Evolutionary conservation across 2,329 filamentous ascomycete species (phyloP).

Genomic region (Phymatotrichopsis omnivora): DNA sequence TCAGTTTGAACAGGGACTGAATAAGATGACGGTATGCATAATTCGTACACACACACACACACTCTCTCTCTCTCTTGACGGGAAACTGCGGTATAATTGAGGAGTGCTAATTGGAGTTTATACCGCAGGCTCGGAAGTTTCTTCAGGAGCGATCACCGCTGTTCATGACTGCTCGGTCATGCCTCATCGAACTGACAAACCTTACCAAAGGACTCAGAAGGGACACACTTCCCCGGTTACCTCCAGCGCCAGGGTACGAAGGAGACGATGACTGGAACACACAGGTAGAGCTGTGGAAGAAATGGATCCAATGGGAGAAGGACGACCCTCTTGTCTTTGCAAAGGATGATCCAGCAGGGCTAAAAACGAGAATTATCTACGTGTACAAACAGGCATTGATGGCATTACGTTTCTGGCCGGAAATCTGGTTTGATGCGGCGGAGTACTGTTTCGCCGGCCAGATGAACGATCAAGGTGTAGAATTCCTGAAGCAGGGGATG

Average conservation of each 20-base stretch:
- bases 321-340: slow-evolving; percentile 72
- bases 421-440: slow-evolving; percentile 56
- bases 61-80: neutral
- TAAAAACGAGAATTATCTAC: slow-evolving; percentile 71
- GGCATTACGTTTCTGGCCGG: slow-evolving; percentile 87
- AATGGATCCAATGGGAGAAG: slow-evolving; percentile 93
- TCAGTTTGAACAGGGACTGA: slow-evolving; percentile 84
- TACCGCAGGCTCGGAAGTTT: slow-evolving; percentile 76
- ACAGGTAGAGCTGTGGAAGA: slow-evolving; percentile 83
- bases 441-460: slow-evolving; percentile 31
- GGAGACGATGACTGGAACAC: slow-evolving; percentile 73
- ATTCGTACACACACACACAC: too few relatives aligned
- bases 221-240: slow-evolving; percentile 67
- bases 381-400: slow-evolving; percentile 90
- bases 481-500: slow-evolving; percentile 73
- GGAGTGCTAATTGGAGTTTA: too few relatives aligned
- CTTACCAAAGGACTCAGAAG: slow-evolving; percentile 67
- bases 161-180: slow-evolving; percentile 93
- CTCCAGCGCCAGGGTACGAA: slow-evolving; percentile 74
- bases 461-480: slow-evolving; percentile 45
- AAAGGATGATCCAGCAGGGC: slow-evolving; percentile 67
- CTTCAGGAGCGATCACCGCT: slow-evolving; percentile 83
- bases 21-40: slow-evolving; percentile 70
- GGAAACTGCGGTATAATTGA: neutral
- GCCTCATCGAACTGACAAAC: slow-evolving; percentile 82